Evolutionary conservation across 1,284 basidiomycete genomes (phyloP).

Genomic region (Singerocomus rubriflavus): DNA sequence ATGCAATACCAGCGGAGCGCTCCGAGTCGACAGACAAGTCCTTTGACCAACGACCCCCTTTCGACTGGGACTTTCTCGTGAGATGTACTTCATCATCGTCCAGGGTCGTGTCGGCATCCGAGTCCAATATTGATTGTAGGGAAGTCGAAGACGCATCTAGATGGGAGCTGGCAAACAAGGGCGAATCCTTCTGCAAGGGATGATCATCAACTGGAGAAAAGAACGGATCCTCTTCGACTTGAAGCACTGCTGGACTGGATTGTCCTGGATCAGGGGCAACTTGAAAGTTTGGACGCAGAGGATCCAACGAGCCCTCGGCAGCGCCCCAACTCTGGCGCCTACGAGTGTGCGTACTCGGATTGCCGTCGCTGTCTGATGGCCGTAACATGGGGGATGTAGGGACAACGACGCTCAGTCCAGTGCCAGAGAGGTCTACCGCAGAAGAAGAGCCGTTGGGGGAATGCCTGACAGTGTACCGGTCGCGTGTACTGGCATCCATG

Average conservation of each 20-base stretch:
- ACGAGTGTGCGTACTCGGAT: conserved; percentile 37
- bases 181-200: conserved; percentile 10
- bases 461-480: conserved; percentile 8
- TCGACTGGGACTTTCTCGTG: conserved; percentile 41
- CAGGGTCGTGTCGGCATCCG: conserved; percentile 41
- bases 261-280: conserved; percentile 17
- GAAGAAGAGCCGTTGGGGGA: conserved; percentile 41
- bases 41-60: conserved; percentile 23
- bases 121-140: conserved; percentile 43
- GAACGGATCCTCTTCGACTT: conserved; percentile 44
- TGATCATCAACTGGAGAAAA: conserved; percentile 35
- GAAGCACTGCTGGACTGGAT: conserved; percentile 20
- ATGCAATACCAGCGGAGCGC: conserved; percentile 35
- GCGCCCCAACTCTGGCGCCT: conserved; percentile 58
- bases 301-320: conserved; percentile 43
- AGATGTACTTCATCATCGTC: conserved; percentile 58
- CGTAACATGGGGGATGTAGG: conserved; percentile 50
- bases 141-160: conserved; percentile 50
- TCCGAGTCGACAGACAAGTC: conserved; percentile 40
- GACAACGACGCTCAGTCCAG: conserved; percentile 42
- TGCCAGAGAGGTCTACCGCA: conserved; percentile 52
- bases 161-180: conserved; percentile 39
- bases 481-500: conserved; percentile 17
- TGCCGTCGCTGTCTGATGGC: conserved; percentile 38
- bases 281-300: conserved; percentile 37